These are phyloP conservation scores for Fagopyrum tataricum DNA, from an alignment of 148 eudicot genomes.

Conservation along the genomic window DNA sequence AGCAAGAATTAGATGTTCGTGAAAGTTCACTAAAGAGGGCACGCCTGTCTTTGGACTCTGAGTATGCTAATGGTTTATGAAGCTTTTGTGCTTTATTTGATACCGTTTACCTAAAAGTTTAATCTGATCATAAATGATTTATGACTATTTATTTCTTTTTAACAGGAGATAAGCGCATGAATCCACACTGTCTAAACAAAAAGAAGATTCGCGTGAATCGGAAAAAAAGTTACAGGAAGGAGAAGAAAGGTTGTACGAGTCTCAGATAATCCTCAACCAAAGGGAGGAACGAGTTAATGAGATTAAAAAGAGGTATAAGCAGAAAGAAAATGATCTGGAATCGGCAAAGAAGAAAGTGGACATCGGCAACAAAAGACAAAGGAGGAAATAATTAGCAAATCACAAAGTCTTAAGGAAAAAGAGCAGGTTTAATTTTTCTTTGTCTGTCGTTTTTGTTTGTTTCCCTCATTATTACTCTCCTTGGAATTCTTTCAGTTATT, in stretches of 20 bases:
- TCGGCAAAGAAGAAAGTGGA: constrained; percentile 61
- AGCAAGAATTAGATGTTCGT: constrained; percentile 57
- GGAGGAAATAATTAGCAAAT: constrained; percentile 59
- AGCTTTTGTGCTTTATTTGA: not conserved
- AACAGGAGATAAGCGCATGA: constrained; percentile 66
- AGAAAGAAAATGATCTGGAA: constrained; percentile 62
- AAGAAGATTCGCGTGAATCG: constrained; percentile 86
- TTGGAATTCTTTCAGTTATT: not conserved
- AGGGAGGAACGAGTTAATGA: constrained; percentile 86
- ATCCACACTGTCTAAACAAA: constrained; percentile 51
- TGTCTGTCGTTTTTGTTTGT: not conserved
- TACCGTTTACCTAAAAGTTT: not conserved
- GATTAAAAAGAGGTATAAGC: constrained; percentile 44
- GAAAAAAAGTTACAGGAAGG: constrained; percentile 77
- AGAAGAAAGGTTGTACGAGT: constrained; percentile 82
- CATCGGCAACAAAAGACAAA: constrained; percentile 48
- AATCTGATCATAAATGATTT: constrained; percentile 7
- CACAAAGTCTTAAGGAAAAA: constrained; percentile 37
- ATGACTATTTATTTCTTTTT: not conserved
- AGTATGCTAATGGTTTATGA: constrained; percentile 42
- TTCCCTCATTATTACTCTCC: not conserved
- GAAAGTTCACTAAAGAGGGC: constrained; percentile 74
- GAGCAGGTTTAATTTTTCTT: constrained; percentile 43
- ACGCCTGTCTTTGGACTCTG: constrained; percentile 63
- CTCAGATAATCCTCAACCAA: constrained; percentile 72